Conservation (phyloP, 1,139 yeast genomes). For the Geotrichum restrictum region DNA sequence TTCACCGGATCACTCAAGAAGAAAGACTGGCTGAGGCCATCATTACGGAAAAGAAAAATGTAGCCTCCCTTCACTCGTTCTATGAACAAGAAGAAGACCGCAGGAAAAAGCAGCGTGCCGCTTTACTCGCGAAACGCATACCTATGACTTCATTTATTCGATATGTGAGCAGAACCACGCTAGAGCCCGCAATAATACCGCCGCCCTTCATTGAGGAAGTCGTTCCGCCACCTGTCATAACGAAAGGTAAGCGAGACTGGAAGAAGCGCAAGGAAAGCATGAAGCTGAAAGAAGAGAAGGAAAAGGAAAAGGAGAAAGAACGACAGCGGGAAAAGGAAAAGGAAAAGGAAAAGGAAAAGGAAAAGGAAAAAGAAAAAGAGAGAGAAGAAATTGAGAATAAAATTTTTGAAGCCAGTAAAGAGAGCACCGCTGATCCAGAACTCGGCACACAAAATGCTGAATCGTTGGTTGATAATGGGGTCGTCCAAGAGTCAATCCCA, state of each 20-base stretch:
- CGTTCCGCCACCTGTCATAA: slow-evolving; percentile 17
- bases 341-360: slow-evolving; percentile 13
- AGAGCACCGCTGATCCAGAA: too few species aligned
- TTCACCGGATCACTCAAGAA: slow-evolving; percentile 65
- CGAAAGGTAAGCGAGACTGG: slow-evolving; percentile 20
- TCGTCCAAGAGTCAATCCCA: too few species aligned
- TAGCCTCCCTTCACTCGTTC: slow-evolving; percentile 67
- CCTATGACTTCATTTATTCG: slow-evolving; percentile 57
- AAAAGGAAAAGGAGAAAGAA: slow-evolving; percentile 18
- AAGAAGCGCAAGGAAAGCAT: slow-evolving; percentile 17
- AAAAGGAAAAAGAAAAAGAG: slow-evolving; percentile 10
- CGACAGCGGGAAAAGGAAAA: slow-evolving; percentile 20
- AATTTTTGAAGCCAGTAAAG: too few species aligned
- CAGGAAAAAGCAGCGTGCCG: slow-evolving; percentile 70
- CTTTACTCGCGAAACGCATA: slow-evolving; percentile 60
- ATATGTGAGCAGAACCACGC: slow-evolving; percentile 41
- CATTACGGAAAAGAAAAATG: slow-evolving; percentile 75
- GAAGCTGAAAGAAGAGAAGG: slow-evolving; percentile 14
- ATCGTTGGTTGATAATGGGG: too few species aligned
- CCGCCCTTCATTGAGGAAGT: slow-evolving; percentile 16
- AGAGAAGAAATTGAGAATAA: too few species aligned
- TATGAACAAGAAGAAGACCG: slow-evolving; percentile 81
- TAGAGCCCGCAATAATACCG: slow-evolving; percentile 28
- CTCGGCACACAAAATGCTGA: too few species aligned
- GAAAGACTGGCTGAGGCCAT: slow-evolving; percentile 81